phyloP scores from a whole-genome alignment of 2,329 filamentous ascomycete species.

The Seiridium unicorne region DNA sequence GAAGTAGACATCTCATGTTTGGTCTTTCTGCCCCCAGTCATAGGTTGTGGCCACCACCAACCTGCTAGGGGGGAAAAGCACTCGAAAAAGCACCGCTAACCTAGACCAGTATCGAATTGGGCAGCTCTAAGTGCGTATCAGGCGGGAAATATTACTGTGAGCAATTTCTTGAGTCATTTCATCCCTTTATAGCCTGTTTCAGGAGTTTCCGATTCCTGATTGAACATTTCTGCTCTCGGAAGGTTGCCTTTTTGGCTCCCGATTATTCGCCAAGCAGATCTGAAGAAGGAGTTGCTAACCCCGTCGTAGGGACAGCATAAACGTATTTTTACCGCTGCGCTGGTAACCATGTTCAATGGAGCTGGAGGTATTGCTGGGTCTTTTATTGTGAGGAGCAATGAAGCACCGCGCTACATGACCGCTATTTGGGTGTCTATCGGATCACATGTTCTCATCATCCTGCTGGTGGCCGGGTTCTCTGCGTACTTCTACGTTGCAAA shows the following conservation, averaged over 20 bases:
- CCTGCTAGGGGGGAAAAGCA: too few relatives aligned
- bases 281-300: too few relatives aligned
- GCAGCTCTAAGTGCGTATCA: constrained; percentile 63
- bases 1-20: too few relatives aligned
- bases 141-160: constrained; percentile 55
- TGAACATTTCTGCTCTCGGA: too few relatives aligned
- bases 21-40: too few relatives aligned
- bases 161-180: too few relatives aligned
- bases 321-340: constrained; percentile 58
- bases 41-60: too few relatives aligned
- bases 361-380: constrained; percentile 64
- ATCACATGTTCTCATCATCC: constrained; percentile 59
- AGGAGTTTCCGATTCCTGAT: too few relatives aligned
- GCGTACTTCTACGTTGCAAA: constrained; percentile 54
- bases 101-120: constrained; percentile 56
- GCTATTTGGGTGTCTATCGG: constrained; percentile 68
- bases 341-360: constrained; percentile 60
- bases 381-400: constrained; percentile 60
- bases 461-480: constrained; percentile 48
- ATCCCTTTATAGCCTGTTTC: too few relatives aligned
- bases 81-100: too few relatives aligned
- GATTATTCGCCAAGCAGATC: too few relatives aligned
- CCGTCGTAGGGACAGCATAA: constrained; percentile 56
- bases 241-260: too few relatives aligned
- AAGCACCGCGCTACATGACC: constrained; percentile 62